Base-by-base conservation (phyloP, 176 grass and related monocot species). In the Oryza punctata region DNA sequence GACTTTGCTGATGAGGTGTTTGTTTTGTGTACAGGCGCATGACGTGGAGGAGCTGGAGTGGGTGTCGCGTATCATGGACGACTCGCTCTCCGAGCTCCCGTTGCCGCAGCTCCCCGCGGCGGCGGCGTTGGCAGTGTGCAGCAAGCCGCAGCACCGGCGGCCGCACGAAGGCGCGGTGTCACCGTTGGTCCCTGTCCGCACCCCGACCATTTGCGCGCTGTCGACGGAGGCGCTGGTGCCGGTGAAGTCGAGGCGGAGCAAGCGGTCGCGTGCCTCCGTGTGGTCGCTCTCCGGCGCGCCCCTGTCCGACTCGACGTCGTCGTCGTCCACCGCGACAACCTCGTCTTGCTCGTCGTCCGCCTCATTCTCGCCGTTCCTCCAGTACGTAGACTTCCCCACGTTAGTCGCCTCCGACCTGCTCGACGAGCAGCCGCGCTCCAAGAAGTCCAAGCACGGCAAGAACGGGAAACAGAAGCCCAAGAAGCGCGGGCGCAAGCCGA, bases 401-500 rank as follows among this genome's bases (percentile, higher is more conserved):
- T 12, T 47, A 60, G 12, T 10, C 41, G 49, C 46, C 4, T 27
- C 67, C 52, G 47, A 47, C 82, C 38, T 82, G 14, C 40, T 83
- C 15, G 73, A 70, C 63, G 67, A 79, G 0, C 44, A 57, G 3
- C 65, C 61, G 26, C 81, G 19, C 45, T 6, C 68, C 49, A 89
- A 81, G 61, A 87, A 90, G 67, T 73, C 37, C 33, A 92, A 92
- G 86, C 70, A 85, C 67, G 78, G 69, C 23, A 91, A 84, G 74
- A 18, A 16, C 63, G 80, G 77, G 27, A 85, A 87, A 40, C 68
- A 83, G 3, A 88, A 83, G 85, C 66, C 87, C 3, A 96, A 95
- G 91, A 99, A 99, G 70, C 89, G 96, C 37, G 93, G 96, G 28
- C 93, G 96, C 35, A 99, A 99, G 80, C 96, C 96, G 1, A 95